phyloP scores from a whole-genome alignment of 1,284 basidiomycete genomes.

The Taiwanofungus camphoratus region DNA sequence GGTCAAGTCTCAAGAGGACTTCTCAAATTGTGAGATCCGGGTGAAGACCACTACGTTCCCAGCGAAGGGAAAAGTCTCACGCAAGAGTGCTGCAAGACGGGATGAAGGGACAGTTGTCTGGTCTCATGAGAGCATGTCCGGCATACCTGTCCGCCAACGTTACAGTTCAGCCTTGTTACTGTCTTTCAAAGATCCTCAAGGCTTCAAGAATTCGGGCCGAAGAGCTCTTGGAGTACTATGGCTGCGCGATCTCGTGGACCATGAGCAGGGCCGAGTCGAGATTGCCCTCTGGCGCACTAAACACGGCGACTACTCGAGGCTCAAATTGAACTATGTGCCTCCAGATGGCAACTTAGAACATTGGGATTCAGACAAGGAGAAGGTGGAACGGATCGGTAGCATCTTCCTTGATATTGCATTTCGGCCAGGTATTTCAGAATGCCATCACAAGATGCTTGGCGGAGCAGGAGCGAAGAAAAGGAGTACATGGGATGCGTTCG shows the following conservation, averaged over 20 bases:
- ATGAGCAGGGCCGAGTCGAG: conserved; percentile 34
- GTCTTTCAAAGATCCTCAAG: conserved; percentile 43
- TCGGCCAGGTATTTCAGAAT: conserved; percentile 28
- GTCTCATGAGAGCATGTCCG: conserved; percentile 39
- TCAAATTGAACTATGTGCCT: conserved; percentile 56
- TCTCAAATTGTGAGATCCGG: conserved; percentile 27
- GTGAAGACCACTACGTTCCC: conserved; percentile 27
- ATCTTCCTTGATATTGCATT: conserved; percentile 23
- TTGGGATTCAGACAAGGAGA: conserved; percentile 45
- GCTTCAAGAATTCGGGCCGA: conserved; percentile 32
- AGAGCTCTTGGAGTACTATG: conserved; percentile 57
- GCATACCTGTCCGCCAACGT: conserved; percentile 55
- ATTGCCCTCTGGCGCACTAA: conserved; percentile 33
- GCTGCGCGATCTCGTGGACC: conserved; percentile 50
- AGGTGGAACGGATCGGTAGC: conserved; percentile 32
- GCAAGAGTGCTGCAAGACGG: conserved; percentile 41
- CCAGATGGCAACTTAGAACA: conserved; percentile 41
- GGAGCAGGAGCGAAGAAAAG: conserved; percentile 24
- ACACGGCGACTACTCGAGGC: conserved; percentile 33
- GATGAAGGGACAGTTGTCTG: conserved; percentile 38
- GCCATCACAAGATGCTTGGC: conserved; percentile 32
- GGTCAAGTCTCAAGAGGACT: conserved; percentile 23
- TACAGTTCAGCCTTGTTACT: conserved; percentile 53
- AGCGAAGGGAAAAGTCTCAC: conserved; percentile 29
- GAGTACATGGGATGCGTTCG: conserved; percentile 29